Percentiles rank a stretch among this genome's conserved stretches.
phyloP scores from a whole-genome alignment of 768 basidiomycete species.

The Strobilomyces confusus region DNA sequence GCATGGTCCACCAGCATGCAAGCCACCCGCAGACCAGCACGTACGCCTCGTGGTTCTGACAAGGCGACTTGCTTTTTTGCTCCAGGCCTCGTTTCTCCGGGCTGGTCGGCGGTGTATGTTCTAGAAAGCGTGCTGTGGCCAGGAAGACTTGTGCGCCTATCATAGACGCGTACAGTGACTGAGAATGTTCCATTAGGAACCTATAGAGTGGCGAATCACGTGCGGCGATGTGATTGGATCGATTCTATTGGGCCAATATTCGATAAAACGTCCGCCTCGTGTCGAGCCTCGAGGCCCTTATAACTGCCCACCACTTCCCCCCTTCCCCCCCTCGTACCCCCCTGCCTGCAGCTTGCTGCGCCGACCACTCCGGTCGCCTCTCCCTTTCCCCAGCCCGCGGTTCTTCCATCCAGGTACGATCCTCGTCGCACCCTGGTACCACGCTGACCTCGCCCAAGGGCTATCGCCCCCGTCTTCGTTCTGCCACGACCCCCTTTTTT shows the following conservation, averaged over 20 bases:
- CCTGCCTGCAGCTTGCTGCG: slow-evolving; percentile 19
- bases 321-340: slow-evolving; percentile 8
- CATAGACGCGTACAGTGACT: neutral
- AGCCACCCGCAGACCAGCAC: neutral
- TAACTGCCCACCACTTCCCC: slow-evolving; percentile 4
- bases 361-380: slow-evolving; percentile 22
- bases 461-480: slow-evolving; percentile 11
- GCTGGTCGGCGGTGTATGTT: too few relatives aligned
- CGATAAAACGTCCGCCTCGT: slow-evolving; percentile 24
- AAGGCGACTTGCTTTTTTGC: neutral
- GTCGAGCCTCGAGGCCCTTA: slow-evolving; percentile 26
- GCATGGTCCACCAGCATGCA: too few relatives aligned
- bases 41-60: slow-evolving; percentile 5
- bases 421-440: neutral
- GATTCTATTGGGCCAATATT: slow-evolving; percentile 10
- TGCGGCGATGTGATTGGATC: slow-evolving; percentile 22
- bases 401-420: slow-evolving; percentile 14
- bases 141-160: neutral
- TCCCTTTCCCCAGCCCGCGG: slow-evolving; percentile 15
- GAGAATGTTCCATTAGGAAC: neutral
- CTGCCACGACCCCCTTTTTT: slow-evolving; percentile 15
- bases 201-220: slow-evolving; percentile 14
- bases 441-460: neutral
- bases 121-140: neutral
- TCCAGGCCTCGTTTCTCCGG: too few relatives aligned